Evolutionary conservation across 441 rosid species (phyloP).

Genomic region (Cnidoscolus chayamansa): DNA sequence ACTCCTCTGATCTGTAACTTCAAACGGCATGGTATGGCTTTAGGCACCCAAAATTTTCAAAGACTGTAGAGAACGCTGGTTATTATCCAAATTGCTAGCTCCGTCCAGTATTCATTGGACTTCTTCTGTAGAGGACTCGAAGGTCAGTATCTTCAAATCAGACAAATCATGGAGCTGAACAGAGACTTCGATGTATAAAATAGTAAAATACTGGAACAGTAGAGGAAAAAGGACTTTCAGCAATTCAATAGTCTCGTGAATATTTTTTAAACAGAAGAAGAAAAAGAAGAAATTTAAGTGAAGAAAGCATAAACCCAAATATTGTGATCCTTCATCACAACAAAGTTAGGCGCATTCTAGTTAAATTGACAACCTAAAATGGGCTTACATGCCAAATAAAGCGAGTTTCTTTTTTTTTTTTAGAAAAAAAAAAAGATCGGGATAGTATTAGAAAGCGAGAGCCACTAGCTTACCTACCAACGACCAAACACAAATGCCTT

Average conservation of each 20-base stretch:
- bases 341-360: slow-evolving; percentile 18
- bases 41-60: slow-evolving; percentile 20
- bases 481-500: slow-evolving; percentile 31
- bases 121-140: slow-evolving; percentile 29
- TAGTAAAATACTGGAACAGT: background rate
- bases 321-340: slow-evolving; percentile 1
- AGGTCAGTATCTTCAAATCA: slow-evolving; percentile 18
- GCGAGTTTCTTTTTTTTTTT: background rate
- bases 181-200: background rate
- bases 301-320: slow-evolving; percentile 11
- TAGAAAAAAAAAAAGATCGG: slow-evolving; percentile 7
- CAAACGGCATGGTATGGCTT: slow-evolving; percentile 51
- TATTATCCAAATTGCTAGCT: slow-evolving; percentile 19
- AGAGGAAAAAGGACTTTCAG: background rate
- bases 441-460: slow-evolving; percentile 29
- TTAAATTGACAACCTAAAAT: slow-evolving; percentile 13
- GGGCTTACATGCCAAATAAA: slow-evolving; percentile 10
- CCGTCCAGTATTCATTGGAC: slow-evolving; percentile 27
- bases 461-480: slow-evolving; percentile 38
- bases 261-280: no score
- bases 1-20: slow-evolving; percentile 62
- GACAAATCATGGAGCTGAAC: background rate
- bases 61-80: slow-evolving; percentile 12
- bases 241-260: background rate
- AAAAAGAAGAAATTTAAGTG: background rate